Percentiles rank a stretch among this genome's conserved stretches.
Evolutionary conservation across 139 green algal species (phyloP).

Genomic region (Ettlia oleoabundans): DNA sequence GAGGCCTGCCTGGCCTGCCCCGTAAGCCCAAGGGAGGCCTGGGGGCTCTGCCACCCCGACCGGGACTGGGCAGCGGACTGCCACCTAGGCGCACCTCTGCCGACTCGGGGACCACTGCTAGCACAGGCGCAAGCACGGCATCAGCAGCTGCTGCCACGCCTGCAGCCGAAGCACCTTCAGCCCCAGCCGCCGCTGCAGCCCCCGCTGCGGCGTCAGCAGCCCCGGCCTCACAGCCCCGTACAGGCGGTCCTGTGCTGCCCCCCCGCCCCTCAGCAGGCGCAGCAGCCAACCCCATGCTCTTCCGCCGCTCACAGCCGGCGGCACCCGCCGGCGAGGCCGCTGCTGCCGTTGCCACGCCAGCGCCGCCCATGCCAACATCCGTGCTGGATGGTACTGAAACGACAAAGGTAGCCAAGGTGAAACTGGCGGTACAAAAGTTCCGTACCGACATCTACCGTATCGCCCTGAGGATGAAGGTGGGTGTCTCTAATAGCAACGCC

Average conservation of each 20-base stretch:
- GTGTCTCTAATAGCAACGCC: no score
- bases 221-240: slow-evolving; percentile 1
- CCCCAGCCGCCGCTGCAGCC: not conserved
- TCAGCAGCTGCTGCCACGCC: no score
- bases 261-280: slow-evolving; percentile 2
- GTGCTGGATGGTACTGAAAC: slow-evolving; percentile 7
- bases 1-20: slow-evolving; percentile 32
- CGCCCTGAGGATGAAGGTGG: slow-evolving; percentile 36
- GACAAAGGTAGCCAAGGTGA: slow-evolving; percentile 29
- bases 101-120: not conserved
- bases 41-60: slow-evolving; percentile 28
- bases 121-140: not conserved
- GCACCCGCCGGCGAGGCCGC: not conserved
- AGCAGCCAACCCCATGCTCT: slow-evolving; percentile 6
- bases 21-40: not conserved
- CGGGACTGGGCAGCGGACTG: not conserved
- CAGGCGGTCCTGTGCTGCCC: slow-evolving; percentile 1
- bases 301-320: slow-evolving; percentile 6
- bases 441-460: slow-evolving; percentile 42
- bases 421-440: slow-evolving; percentile 41
- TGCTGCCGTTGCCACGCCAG: not conserved
- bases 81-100: not conserved
- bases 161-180: no score
- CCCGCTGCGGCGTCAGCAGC: not conserved
- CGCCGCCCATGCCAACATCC: not conserved